Evolutionary conservation across 768 basidiomycete genomes (phyloP), one percentile per base, ranked within the genome.

Genomic region (Mycena vulgaris): DNA sequence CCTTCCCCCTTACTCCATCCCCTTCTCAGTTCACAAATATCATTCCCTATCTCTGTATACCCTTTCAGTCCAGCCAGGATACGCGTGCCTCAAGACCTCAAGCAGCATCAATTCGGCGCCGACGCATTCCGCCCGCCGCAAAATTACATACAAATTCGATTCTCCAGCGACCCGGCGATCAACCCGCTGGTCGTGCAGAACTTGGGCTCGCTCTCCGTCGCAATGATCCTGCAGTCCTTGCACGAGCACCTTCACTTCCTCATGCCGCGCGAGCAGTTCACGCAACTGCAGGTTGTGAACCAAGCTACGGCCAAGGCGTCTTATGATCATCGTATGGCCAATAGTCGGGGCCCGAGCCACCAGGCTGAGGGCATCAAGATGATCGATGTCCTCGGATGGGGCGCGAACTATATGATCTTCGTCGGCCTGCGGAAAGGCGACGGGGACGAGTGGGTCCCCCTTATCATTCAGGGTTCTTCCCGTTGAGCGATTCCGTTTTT

Each of bases 1-100:
- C 19, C 66, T 56, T 52, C 66, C 62, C 31, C 35, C 21, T 25
- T 37, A 14, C 60, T 33, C 31, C 63, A 70, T 48, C 42, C 64
- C 35, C 47, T 66, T 31, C 69, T 66, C 53, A 19, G 30, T 49
- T 45, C 59, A 10, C 27, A 42, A 5, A 70, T 66, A 35, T 2
- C 33, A 53, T 62, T 63, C 57, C 65, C 37, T 37, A n/a, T 70
- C 33, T 63, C 63, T 70, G 42, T 55, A 58, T 48, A 31, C 39
- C 60, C 64, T 53, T 69, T 66, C 21, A 57, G n/a, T 69, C 39
- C 45, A 37, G 59, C 55, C 25, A 27, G 63, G 28, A 47, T 73
- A n/a, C 13, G 71, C 55, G 71, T 73, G 71, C 71, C 63, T 73
- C 68, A 69, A 73, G 37, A 53, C 35, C 67, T 69, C 33, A 35